These are phyloP conservation scores for Schizothecium vesticola DNA, from an alignment of 495 filamentous ascomycete genomes.

Conservation along the genomic window DNA sequence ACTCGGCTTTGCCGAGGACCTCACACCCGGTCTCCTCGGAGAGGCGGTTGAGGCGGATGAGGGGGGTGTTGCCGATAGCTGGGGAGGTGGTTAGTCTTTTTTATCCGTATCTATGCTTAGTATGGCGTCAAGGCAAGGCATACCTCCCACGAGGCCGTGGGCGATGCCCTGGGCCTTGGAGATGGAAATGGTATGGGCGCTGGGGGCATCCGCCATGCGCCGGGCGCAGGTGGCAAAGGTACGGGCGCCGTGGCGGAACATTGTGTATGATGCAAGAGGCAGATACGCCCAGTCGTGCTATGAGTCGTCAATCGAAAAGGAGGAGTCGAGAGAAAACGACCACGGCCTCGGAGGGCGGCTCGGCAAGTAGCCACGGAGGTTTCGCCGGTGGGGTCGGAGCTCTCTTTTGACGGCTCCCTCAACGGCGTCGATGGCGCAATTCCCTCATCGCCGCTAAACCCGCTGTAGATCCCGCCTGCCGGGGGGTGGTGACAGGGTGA, in stretches of 20 bases:
- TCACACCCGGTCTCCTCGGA: conserved; percentile 92
- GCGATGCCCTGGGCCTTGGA: conserved; percentile 80
- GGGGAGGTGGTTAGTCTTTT: not conserved
- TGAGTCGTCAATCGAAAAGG: not conserved
- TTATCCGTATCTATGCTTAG: not conserved
- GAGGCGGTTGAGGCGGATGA: conserved; percentile 82
- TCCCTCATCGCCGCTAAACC: conserved; percentile 2
- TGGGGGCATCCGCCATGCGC: conserved; percentile 30
- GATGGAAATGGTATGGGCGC: conserved; percentile 43
- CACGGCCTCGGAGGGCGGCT: conserved; percentile 3
- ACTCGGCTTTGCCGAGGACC: conserved; percentile 93
- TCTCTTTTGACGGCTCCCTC: not conserved
- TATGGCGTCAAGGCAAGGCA: not conserved
- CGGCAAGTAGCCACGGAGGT: conserved; percentile 6
- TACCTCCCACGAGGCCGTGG: conserved; percentile 83
- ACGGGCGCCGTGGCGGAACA: conserved; percentile 50
- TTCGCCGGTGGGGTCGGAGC: conserved; percentile 6
- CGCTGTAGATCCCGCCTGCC: not conserved
- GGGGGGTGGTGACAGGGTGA: not conserved
- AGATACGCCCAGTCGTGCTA: not conserved
- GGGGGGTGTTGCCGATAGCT: conserved; percentile 96
- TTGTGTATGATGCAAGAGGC: conserved; percentile 15
- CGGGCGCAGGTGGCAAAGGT: conserved; percentile 46
- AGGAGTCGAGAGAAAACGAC: not conserved
- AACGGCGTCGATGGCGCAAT: conserved; percentile 9